phyloP scores from a whole-genome alignment of 1,284 basidiomycete genomes.

The Mrakiaceae sp. region DNA sequence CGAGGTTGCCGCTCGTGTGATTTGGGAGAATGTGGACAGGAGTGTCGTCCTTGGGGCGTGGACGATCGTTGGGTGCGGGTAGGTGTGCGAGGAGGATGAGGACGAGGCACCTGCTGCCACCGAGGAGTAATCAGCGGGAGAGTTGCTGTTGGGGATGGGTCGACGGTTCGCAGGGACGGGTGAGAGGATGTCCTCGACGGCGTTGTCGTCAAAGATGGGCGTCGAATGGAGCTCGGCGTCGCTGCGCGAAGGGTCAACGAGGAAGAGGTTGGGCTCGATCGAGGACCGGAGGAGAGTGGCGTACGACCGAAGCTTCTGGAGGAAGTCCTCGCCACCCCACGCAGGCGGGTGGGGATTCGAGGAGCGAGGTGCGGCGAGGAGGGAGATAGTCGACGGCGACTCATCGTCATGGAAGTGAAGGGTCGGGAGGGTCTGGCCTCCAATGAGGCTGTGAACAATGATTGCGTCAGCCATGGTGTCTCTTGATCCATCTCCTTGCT shows the following conservation, averaged over 20 bases:
- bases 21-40: slow-evolving; percentile 74
- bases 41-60: slow-evolving; percentile 58
- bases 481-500: background rate
- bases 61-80: slow-evolving; percentile 21
- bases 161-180: slow-evolving; percentile 16
- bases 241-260: slow-evolving; percentile 78
- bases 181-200: slow-evolving; percentile 61
- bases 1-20: slow-evolving; percentile 76
- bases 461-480: slow-evolving; percentile 28
- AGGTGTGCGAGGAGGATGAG: slow-evolving; percentile 39
- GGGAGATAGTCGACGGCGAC: slow-evolving; percentile 49
- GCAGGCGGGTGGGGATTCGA: slow-evolving; percentile 23
- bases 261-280: slow-evolving; percentile 67
- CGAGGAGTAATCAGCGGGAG: background rate
- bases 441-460: slow-evolving; percentile 59
- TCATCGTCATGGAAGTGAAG: slow-evolving; percentile 96
- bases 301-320: slow-evolving; percentile 57
- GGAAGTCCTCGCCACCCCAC: slow-evolving; percentile 50
- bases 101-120: slow-evolving; percentile 26
- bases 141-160: background rate
- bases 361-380: slow-evolving; percentile 30
- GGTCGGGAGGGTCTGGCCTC: slow-evolving; percentile 77
- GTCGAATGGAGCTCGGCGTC: slow-evolving; percentile 84
- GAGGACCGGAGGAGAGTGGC: slow-evolving; percentile 65
- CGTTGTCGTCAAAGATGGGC: slow-evolving; percentile 64